Evolutionary conservation across 2,329 filamentous ascomycete species (phyloP), one percentile per base, ranked within the genome.

Genomic region (Neofusicoccum umdonicola): DNA sequence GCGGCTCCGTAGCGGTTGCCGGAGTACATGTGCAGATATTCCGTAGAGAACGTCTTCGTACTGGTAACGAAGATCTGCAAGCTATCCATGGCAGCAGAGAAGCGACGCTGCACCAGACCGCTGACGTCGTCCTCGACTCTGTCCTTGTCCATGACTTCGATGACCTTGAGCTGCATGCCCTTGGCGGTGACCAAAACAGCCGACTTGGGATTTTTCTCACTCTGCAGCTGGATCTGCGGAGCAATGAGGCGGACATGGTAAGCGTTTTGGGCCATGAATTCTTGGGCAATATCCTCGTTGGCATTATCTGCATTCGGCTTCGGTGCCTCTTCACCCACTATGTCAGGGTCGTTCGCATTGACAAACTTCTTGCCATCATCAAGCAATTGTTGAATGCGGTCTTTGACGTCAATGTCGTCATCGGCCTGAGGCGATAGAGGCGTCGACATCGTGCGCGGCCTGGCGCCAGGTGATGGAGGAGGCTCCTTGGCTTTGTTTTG

Each of bases 31-130:
- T 95, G 93, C 62, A 97, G 84, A 68, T 96, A 87, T 67, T 91
- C 90, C 9, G 90, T 90, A 12, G 87, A 85, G 77, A 99, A 94
- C 76, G 90, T 95, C 79, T 96, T 96, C 71, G 94, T 91, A 67
- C 94, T 94, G 0, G 94, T 95, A 57, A 99, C 93, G 70, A 99
- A 99, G 79, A 99, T 97, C 76, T 99, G 95, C 34, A 96, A 90
- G 73, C 94, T 96, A 78, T 99, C 95, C 90, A 98, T 97, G 69
- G 93, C 92, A 67, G 97, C 88, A 34, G 93, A 87, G 80, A 98
- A 97, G 7, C 95, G 90, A 42, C 93, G 90, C 75, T 99, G 96
- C 1, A 99, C 94, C 51, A 99, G 85, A 62, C 95, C 96, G 72
- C 92, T 97, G 71, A 99, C 93, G 70, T 91, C 90, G 75, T 99